Conservation (phyloP, 805 yeast species). For the Starmerella khaoyaiensis region DNA sequence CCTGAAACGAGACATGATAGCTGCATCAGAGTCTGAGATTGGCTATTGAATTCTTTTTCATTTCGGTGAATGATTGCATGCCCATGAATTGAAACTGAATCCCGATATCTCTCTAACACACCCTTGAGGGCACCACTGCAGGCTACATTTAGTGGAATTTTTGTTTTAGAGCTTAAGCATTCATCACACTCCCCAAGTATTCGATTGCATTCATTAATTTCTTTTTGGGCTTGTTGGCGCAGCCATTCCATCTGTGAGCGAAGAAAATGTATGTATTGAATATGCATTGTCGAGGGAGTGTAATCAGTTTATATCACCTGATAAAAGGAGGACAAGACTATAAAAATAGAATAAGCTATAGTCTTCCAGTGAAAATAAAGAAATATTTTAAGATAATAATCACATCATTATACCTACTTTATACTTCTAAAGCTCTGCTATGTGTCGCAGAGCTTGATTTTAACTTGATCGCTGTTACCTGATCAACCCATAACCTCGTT, state of each 20-base stretch:
- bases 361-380: too few species aligned
- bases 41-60: slow-evolving; percentile 1
- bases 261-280: too few species aligned
- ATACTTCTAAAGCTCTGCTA: too few species aligned
- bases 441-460: too few species aligned
- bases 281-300: background rate
- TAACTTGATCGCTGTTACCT: too few species aligned
- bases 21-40: slow-evolving; percentile 1
- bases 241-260: slow-evolving; percentile 2
- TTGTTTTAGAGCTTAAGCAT: slow-evolving; percentile 1
- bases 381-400: too few species aligned
- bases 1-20: slow-evolving; percentile 2
- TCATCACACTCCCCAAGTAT: background rate
- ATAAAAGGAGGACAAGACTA: background rate
- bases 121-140: slow-evolving; percentile 14
- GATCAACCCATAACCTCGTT: too few species aligned
- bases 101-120: slow-evolving; percentile 5
- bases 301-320: background rate
- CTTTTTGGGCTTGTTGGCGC: background rate
- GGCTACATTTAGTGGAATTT: slow-evolving; percentile 14
- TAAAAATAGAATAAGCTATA: background rate
- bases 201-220: too few species aligned
- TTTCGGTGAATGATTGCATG: slow-evolving; percentile 6
- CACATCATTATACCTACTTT: too few species aligned
- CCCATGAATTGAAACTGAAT: slow-evolving; percentile 2